Base-by-base conservation (phyloP, 306 rosid genomes). In the Carpinus viminea region DNA sequence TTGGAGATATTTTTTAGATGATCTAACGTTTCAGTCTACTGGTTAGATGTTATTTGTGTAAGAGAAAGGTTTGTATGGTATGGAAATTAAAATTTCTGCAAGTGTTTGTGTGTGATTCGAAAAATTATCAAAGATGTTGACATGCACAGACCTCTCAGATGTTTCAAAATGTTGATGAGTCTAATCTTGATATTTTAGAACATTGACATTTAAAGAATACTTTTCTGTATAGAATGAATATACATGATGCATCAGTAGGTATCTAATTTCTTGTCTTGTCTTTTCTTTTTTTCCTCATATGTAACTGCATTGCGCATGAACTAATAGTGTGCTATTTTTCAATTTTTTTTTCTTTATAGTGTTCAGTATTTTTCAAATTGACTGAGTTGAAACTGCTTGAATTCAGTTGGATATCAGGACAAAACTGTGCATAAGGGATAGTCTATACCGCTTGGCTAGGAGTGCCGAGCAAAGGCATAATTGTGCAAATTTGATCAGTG, bases 401-500 rank as follows among this genome's bases (percentile, higher is more conserved):
- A 59, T 81, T 81, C 83, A 93, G 97, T 78, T 93, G 88, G 97
- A 93, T 87, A 77, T 91, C 59, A 82, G 83, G 85, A 91, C 94
- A 68, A 93, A 93, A 78, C 80, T 91, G 61, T 93, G 96, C 91
- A 91, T 93, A 85, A 86, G 96, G 83, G 97, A 93, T 68, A 90
- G 97, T 88, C 83, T 93, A 62, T 93, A 91, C 88, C 97, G 97
- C 60, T 82, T 93, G 89, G 96, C 97, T 64, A 91, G 89, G 88
- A 93, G 97, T 85, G 96, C 97, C 12, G 93, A 93, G 62, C 93
- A 86, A 85, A 89, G 97, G 79, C 88, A 86, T 88, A 84, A 80
- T 65, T 80, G 83, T 83, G 84, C 83, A 1, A 74, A 72, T 26
- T 11, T 79, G 54, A 82, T 82, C 59, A 80, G 76, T 73, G 83